These are phyloP conservation scores for Podila verticillata DNA, from an alignment of 192 early-diverging fungal genomes.

Conservation along the genomic window DNA sequence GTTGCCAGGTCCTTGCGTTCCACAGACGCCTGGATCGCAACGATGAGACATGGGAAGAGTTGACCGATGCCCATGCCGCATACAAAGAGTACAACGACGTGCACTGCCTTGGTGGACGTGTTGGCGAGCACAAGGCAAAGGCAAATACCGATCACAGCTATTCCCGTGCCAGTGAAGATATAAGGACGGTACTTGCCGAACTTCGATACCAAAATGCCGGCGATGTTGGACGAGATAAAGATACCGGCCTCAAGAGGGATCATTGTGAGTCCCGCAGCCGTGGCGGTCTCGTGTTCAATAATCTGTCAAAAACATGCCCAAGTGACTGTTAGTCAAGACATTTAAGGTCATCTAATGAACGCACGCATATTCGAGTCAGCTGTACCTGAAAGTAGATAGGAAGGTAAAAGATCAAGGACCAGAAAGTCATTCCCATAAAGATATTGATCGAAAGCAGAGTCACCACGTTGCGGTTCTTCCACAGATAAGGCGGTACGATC, in stretches of 20 bases:
- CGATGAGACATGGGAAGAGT: constrained; percentile 40
- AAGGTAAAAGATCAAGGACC: constrained; percentile 77
- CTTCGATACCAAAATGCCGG: constrained; percentile 71
- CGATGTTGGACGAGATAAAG: constrained; percentile 70
- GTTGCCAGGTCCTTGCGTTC: constrained; percentile 43
- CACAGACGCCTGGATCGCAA: constrained; percentile 42
- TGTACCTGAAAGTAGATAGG: constrained; percentile 82
- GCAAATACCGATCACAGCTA: constrained; percentile 68
- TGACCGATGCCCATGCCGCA: constrained; percentile 73
- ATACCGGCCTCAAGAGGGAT: constrained; percentile 78
- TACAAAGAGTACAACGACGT: constrained; percentile 68
- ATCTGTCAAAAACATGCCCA: constrained; percentile 57
- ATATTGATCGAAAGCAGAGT: constrained; percentile 67
- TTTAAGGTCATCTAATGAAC: too few relatives aligned
- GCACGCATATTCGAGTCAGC: not conserved
- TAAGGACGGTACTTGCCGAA: constrained; percentile 72
- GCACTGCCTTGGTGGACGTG: constrained; percentile 53
- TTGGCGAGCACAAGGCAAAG: constrained; percentile 73
- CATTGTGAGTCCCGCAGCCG: constrained; percentile 74
- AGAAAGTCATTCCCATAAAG: constrained; percentile 71
- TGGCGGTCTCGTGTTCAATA: constrained; percentile 76
- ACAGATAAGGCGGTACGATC: constrained; percentile 71
- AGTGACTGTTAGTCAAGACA: constrained; percentile 11
- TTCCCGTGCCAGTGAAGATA: constrained; percentile 65
- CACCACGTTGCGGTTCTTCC: constrained; percentile 71